Evolutionary conservation across 148 eudicot genomes (phyloP), one percentile per base, ranked within the genome.

Genomic region (Rhododendron vialii): DNA sequence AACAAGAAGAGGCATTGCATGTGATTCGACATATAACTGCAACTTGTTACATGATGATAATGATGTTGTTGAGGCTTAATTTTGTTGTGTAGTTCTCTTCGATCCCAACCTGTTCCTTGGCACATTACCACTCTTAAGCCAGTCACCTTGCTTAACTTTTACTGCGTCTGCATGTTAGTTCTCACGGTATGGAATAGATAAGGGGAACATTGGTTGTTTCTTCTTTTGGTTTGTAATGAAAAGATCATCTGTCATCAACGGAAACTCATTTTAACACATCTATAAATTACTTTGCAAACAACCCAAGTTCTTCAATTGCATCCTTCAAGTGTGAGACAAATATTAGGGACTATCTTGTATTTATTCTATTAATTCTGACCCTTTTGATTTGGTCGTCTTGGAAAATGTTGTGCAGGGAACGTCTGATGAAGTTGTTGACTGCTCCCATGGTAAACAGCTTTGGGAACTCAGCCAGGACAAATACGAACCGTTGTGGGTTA

Each of bases 351-450:
- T 50, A 28, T 51, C 61, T 50, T 45, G 47, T 80, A 5, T 43
- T 33, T 30, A 14, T 38, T 38, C 48, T 63, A 55, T 11, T 26
- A n/a, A 5, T 30, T 24, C 10, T 82, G n/a, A 28, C 43, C 65
- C 65, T 73, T 81, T 17, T n/a, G 18, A 20, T 69, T 15, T 5
- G n/a, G 47, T 7, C 67, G 67, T 75, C 14, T 51, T 82, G 38
- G 79, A 55, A 84, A 86, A 77, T 87, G 24, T 87, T 88, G 47
- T 91, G 85, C 90, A 97, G 99, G 99, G 99, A 55, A 97, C 98
- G 85, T 88, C 91, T 67, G 99, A 97, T 93, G 98, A 95, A 75
- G 99, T 97, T n/a, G 99, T 97, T 33, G 98, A 97, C 87, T 97
- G 88, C 88, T 94, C 98, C 80, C 99, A 97, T 22, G 99, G 99